A percentile compares a stretch with the other conserved stretches of the same genome.
These are phyloP conservation scores for Bremia lactucae DNA, from an alignment of 352 stramenopile species.

Conservation along the genomic window DNA sequence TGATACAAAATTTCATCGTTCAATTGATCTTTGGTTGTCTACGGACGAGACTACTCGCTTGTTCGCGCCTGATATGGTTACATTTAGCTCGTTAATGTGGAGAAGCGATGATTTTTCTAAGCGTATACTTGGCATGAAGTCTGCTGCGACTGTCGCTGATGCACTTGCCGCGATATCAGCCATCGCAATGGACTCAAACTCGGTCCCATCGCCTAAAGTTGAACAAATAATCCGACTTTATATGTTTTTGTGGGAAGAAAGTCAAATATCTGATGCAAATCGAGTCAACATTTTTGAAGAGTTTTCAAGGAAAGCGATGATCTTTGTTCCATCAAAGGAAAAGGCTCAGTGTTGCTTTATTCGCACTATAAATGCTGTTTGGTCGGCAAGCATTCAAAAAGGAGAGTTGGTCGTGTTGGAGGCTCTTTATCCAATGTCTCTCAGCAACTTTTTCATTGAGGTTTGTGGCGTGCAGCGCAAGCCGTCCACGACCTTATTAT, in stretches of 20 bases:
- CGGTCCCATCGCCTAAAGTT: constrained; percentile 7
- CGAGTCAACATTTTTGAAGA: constrained; percentile 13
- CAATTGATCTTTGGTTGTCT: constrained; percentile 37
- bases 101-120: constrained; percentile 24
- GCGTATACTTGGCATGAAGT: constrained; percentile 36
- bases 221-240: constrained; percentile 26
- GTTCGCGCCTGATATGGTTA: constrained; percentile 37
- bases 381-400: constrained; percentile 27
- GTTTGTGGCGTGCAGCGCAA: constrained; percentile 56
- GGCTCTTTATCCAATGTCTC: constrained; percentile 34
- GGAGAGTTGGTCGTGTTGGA: constrained; percentile 30
- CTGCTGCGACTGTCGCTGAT: constrained; percentile 24
- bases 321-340: constrained; percentile 13
- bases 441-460: constrained; percentile 53
- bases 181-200: constrained; percentile 14
- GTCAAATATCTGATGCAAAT: constrained; percentile 11
- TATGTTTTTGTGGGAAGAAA: constrained; percentile 33
- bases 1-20: constrained; percentile 22
- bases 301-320: constrained; percentile 19
- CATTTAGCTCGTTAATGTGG: constrained; percentile 29
- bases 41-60: constrained; percentile 23
- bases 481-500: constrained; percentile 39
- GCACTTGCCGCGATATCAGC: constrained; percentile 29
- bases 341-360: constrained; percentile 11
- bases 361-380: constrained; percentile 26